Evolutionary conservation across 805 yeast genomes (phyloP), one percentile per base, ranked within the genome.

Genomic region (Isabelozyma rhagii): DNA sequence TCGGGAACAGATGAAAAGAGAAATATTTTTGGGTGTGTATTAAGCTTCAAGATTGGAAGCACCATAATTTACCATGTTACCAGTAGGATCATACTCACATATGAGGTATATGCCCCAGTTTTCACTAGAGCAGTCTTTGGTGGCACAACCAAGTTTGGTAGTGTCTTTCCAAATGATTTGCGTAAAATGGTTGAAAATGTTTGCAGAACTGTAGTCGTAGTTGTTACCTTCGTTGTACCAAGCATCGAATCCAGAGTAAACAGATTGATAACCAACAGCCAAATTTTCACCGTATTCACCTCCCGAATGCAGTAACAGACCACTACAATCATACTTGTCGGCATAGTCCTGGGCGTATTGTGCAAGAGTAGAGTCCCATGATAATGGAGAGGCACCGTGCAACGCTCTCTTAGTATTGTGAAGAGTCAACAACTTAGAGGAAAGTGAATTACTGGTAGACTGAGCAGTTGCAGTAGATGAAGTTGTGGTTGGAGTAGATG

Each of bases 81-180:
- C 97, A 39, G 86, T 80, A 15, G 89, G 83, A 60, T 75, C 71
- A 55, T 91, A 90, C 47, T 85, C 82, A 67, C 97, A 90, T 53
- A 87, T 80, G 49, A 86, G 74, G 69, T 88, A 89, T 56, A 74
- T 69, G 47, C 83, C 82, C 61, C 72, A 70, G 61, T 61, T 62
- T 44, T 59, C 52, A n/a, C 68, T 51, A 21, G 65, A 54, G 71
- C 96, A 87, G 55, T 76, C 64, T 61, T 81, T 83, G 66, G 74
- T 71, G 47, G 86, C 94, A 71, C 96, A 89, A 15, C 96, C 96
- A 13, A 89, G 49, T 54, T 74, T 64, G 8, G 82, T 74, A 29
- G 89, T 72, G 27, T 71, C 64, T 55, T 75, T 78, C 96, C 96
- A 89, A 31, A 89, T 81, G 43, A 89, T 71, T 65, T 87, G 94